Base-by-base conservation (phyloP, 2,329 filamentous ascomycete genomes). In the Arthrobotrys musiformis region DNA sequence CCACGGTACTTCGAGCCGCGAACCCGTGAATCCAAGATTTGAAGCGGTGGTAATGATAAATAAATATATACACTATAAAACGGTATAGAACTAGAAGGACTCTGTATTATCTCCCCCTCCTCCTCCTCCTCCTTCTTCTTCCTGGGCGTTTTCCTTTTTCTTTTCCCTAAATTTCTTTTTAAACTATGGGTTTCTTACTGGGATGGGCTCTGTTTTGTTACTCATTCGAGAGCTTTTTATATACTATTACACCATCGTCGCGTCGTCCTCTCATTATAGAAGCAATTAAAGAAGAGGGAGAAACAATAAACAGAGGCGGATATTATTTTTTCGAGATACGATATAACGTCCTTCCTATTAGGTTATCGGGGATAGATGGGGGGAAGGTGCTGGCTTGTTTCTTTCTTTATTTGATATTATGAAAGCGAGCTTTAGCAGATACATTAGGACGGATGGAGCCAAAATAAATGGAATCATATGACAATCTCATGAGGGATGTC, bases 1-100 rank as follows among this genome's bases (percentile, higher is more conserved):
- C 48, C 56, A 15, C 35, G 44, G 4, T 78, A 50, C 37, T 78
- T 78, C 37, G 63, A 54, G 44, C 5, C 52, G 8, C 61, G 61
- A 37, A 9, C 52, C 17, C 50, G 35, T 13, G 37, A 60, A 8
- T 30, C 56, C 8, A 70, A 60, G 52, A 58, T 70, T 11, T 60
- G 30, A 46, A 37, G 9, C 26, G 7, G 40, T 11, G 22, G 60
- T 48, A 11, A 50, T 19, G 24, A 50, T 30, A 62, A 37, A 60
- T 42, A 35, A 48, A 4, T 24, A 48, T 24, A 24, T 46, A 40
- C 33, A 19, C n/a, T n/a, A 37, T 58, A 26, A 17, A 40, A 11
- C 33, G 11, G 30, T 58, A 58, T 58, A 58, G 54, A 40, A 24
- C 7, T 58, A 58, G 33, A 58, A 58, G 48, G 48, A 13, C 19